phyloP scores from a whole-genome alignment of 768 basidiomycete species.

The Fomitopsis serialis region DNA sequence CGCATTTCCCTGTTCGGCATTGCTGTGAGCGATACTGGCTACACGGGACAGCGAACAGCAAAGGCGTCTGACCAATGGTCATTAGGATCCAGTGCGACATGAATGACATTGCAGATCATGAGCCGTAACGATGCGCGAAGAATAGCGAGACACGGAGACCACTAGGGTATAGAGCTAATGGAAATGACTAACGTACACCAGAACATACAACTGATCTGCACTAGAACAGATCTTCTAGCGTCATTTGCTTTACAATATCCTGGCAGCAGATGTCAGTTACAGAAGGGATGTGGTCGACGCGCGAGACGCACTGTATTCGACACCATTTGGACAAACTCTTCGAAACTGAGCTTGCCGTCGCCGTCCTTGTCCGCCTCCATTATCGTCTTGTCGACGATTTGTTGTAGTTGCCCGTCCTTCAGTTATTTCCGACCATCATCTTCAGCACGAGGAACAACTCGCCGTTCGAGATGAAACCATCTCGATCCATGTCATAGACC shows the following conservation, averaged over 20 bases:
- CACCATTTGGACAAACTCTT: conserved; percentile 95
- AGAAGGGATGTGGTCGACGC: neutral
- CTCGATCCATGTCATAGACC: conserved; percentile 97
- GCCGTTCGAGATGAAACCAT: conserved; percentile 96
- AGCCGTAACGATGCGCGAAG: neutral
- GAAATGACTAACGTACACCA: neutral
- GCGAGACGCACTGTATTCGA: conserved; percentile 76
- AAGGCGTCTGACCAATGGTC: too few relatives aligned
- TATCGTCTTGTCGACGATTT: conserved; percentile 99
- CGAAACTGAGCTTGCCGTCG: conserved; percentile 95
- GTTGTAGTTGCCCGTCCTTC: conserved; percentile 99
- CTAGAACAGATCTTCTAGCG: conserved; percentile 87
- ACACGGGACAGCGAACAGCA: too few relatives aligned
- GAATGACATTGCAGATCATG: neutral
- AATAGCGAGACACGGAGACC: neutral
- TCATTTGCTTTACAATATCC: conserved; percentile 99
- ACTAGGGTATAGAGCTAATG: conserved; percentile 1
- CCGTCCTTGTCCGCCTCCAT: conserved; percentile 99
- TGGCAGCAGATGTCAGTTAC: conserved; percentile 21
- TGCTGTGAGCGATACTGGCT: too few relatives aligned
- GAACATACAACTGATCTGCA: neutral
- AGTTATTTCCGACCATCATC: conserved; percentile 99
- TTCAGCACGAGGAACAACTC: conserved; percentile 97
- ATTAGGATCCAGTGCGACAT: neutral
- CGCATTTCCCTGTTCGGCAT: too few relatives aligned